Evolutionary conservation across 768 basidiomycete genomes (phyloP).

Genomic region (Fomitopsis pulvina): DNA sequence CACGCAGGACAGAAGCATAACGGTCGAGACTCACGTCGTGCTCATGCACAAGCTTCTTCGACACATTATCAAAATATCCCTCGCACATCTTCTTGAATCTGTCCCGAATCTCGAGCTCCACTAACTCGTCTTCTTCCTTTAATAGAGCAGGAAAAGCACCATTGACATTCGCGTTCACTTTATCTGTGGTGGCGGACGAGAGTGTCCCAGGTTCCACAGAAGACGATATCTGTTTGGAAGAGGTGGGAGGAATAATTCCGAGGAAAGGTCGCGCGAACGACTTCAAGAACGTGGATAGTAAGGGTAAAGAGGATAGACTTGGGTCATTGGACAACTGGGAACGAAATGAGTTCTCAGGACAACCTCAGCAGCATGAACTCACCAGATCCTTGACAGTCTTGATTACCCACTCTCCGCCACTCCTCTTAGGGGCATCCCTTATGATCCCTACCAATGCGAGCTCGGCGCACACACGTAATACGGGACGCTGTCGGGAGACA

Average conservation of each 20-base stretch:
- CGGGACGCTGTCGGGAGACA: conserved; percentile 74
- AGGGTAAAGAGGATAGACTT: conserved; percentile 76
- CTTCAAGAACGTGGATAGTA: conserved; percentile 90
- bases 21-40: conserved; percentile 57
- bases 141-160: conserved; percentile 34
- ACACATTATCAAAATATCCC: conserved; percentile 86
- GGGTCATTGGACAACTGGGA: conserved; percentile 85
- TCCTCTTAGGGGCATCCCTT: conserved; percentile 59
- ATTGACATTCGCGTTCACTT: conserved; percentile 19
- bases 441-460: conserved; percentile 84
- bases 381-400: conserved; percentile 82
- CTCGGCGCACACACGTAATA: conserved; percentile 85
- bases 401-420: conserved; percentile 88
- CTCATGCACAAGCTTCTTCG: conserved; percentile 87
- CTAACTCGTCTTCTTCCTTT: conserved; percentile 63
- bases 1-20: background rate
- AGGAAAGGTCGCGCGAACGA: conserved; percentile 86
- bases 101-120: conserved; percentile 81
- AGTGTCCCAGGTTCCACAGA: conserved; percentile 51
- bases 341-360: conserved; percentile 1
- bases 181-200: conserved; percentile 30
- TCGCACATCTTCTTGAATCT: conserved; percentile 91
- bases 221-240: conserved; percentile 52
- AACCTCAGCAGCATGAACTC: conserved; percentile 23
- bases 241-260: conserved; percentile 52